These are phyloP conservation scores for Triticum timopheevii DNA, from an alignment of 176 grass and related monocot genomes.

Conservation along the genomic window DNA sequence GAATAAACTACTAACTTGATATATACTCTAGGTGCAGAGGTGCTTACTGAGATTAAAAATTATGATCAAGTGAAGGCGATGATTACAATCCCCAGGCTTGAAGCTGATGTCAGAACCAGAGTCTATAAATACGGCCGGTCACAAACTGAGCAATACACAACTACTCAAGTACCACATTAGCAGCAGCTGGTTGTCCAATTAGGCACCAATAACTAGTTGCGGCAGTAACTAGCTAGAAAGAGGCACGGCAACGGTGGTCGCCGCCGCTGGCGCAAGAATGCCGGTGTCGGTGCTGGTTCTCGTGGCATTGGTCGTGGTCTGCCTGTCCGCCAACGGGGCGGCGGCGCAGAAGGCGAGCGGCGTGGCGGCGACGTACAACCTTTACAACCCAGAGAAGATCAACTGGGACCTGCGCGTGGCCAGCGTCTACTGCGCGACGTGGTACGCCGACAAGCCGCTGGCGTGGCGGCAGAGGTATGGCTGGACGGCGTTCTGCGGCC, in stretches of 20 bases:
- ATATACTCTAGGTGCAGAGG: neutral
- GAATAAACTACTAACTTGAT: neutral
- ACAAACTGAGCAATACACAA: neutral
- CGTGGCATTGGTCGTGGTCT: neutral
- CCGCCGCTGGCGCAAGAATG: neutral
- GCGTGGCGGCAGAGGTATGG: slow-evolving; percentile 56
- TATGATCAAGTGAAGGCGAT: neutral
- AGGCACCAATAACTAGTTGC: neutral
- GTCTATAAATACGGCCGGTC: slow-evolving; percentile 31
- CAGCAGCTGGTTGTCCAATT: neutral
- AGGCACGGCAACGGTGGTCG: neutral
- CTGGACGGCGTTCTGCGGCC: slow-evolving; percentile 75
- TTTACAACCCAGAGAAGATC: slow-evolving; percentile 45
- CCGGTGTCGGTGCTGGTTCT: neutral
- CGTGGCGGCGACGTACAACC: slow-evolving; percentile 56
- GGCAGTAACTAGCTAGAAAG: neutral
- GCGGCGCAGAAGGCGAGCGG: slow-evolving; percentile 44
- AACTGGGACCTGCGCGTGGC: slow-evolving; percentile 53
- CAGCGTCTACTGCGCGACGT: slow-evolving; percentile 58
- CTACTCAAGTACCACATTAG: neutral
- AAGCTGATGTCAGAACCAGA: neutral
- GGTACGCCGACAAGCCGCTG: slow-evolving; percentile 50
- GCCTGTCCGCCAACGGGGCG: neutral
- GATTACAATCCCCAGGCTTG: slow-evolving; percentile 7
- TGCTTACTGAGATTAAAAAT: neutral